Base-by-base conservation (phyloP, 305 asterid genomes). In the Stenogyne calaminthoides region DNA sequence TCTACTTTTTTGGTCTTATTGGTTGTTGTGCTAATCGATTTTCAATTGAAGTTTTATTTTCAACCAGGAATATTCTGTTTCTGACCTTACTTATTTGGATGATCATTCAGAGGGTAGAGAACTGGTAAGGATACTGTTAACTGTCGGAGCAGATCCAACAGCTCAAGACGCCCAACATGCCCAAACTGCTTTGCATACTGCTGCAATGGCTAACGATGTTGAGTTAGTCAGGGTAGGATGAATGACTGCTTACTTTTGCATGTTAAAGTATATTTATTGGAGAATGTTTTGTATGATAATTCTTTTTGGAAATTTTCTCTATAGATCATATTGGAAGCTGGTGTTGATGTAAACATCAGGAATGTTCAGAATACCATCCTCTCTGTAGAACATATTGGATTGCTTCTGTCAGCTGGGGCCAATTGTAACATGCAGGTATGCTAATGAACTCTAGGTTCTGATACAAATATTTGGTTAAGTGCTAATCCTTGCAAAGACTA, bases 331-430 rank as follows among this genome's bases (percentile, higher is more conserved):
- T n/a, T n/a, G n/a, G n/a, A n/a, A n/a, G 91, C 96, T 63, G 99
- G 97, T 25, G 91, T 94, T 77, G 90, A 94, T 80, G 99, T 91
- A 63, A 94, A 94, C 83, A 85, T 87, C 87, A 92, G 90, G 87
- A 92, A 87, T 80, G 82, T 78, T 80, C 93, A 87, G 82, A 94
- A 90, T 70, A 84, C 96, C 64, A 86, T 85, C 96, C 99, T 76
- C 96, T 94, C 44, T 98, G 92, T 78, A 93, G 90, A 81, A 98
- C 99, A 78, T 83, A 96, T 92, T 54, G 96, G 84, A 69, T 84
- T 88, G 84, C 98, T 94, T 81, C 77, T 94, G 74, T 88, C 99
- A 78, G 89, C 99, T 64, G 98, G 99, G 69, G 97, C 99, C 77
- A 80, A 94, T 82, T 90, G 96, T 82, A 94, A 89, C 72, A 57